phyloP scores from a whole-genome alignment of 2,329 filamentous ascomycete genomes.

The Macrophomina pseudophaseolina region DNA sequence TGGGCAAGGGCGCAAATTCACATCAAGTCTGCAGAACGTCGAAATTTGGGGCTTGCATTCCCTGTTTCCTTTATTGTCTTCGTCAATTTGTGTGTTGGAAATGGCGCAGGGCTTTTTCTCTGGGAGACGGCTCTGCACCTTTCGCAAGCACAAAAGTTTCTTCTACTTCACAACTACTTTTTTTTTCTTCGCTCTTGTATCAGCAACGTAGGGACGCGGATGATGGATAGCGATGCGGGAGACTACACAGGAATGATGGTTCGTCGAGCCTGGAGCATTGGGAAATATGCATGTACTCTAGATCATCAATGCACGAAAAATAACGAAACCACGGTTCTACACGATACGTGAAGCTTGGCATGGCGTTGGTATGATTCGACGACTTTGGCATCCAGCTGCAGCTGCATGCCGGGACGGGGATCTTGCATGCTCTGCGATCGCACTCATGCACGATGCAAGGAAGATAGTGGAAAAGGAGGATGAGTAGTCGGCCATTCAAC shows the following conservation, averaged over 20 bases:
- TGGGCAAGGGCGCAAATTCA: conserved; percentile 22
- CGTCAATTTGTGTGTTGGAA: neutral
- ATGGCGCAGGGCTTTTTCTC: conserved; percentile 11
- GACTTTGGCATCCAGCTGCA: neutral
- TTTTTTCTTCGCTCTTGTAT: conserved; percentile 9
- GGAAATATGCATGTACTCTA: conserved; percentile 20
- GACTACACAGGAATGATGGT: conserved; percentile 2
- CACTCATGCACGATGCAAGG: conserved; percentile 14
- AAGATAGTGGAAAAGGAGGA: conserved; percentile 6
- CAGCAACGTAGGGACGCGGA: conserved; percentile 22
- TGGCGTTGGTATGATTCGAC: neutral
- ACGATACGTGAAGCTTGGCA: neutral
- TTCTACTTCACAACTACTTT: neutral
- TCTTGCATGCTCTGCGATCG: conserved; percentile 19
- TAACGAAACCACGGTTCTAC: neutral
- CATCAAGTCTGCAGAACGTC: conserved; percentile 19
- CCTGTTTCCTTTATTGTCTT: neutral
- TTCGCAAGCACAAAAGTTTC: conserved; percentile 1
- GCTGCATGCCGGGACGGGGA: conserved; percentile 12
- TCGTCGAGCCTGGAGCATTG: conserved; percentile 16
- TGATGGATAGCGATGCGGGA: conserved; percentile 21
- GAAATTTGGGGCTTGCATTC: conserved; percentile 5
- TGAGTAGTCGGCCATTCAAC: conserved; percentile 1
- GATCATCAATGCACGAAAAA: conserved; percentile 19
- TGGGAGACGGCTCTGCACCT: conserved; percentile 19